Evolutionary conservation across 768 basidiomycete genomes (phyloP), one percentile per base, ranked within the genome.

Genomic region (Vararia minispora): DNA sequence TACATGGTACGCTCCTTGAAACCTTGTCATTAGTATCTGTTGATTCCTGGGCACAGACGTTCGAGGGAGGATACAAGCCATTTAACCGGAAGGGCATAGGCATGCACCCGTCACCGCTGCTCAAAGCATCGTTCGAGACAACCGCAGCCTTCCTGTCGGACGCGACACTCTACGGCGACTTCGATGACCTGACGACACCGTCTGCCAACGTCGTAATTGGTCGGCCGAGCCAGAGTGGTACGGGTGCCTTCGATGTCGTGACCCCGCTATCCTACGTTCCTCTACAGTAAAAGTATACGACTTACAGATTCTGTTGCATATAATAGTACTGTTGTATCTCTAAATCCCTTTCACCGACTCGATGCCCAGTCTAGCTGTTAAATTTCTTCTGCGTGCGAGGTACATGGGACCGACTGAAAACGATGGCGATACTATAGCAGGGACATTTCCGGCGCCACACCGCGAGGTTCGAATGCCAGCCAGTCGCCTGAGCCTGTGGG

Each of bases 41-140:
- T 33, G 10, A 42, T 8, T 3, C 29, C n/a, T 35, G 27, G 6
- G 18, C n/a, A n/a, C 38, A 98, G 94, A 98, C 95, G 0, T 97
- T 90, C 57, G 92, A 97, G 39, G 95, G 95, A 22, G 90, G 84
- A 21, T 99, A 92, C 68, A 94, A 88, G 61, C 90, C 95, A 2
- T 99, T 98, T 66, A 99, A 97, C 60, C 82, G 95, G 31, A 88
- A 83, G 46, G 95, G 95, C 37, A 84, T 99, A 41, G 81, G 87
- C 17, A 76, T 81, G 31, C 90, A 88, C 59, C 78, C 90, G 18
- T 97, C 92, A n/a, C 90, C 94, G 6, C 70, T 98, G 28, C 74
- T 98, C 39, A 98, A 98, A 59, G 95, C 95, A 1, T 95, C 91
- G 7, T 99, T 87, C 61, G 95, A 98, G 62, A 97, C 92, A 4